These are phyloP conservation scores for Escallonia rubra DNA, from an alignment of 129 eudicot species.

Conservation along the genomic window DNA sequence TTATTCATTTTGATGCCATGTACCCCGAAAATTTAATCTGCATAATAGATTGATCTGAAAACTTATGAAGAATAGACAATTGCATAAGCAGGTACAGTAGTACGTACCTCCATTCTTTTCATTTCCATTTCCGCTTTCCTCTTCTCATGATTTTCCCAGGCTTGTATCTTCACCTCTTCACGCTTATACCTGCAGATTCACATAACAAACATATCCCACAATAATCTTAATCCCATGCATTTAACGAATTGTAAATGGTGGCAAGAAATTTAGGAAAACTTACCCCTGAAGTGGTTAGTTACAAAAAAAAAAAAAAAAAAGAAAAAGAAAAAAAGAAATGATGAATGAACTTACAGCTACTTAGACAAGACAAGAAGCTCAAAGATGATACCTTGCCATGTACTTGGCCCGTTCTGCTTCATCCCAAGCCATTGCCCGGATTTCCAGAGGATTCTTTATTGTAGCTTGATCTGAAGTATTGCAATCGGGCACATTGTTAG, in stretches of 20 bases:
- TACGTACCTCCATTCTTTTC: constrained; percentile 77
- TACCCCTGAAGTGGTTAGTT: background rate
- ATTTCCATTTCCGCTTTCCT: constrained; percentile 93
- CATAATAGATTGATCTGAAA: too few relatives aligned
- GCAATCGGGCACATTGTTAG: constrained; percentile 23
- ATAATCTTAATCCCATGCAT: background rate
- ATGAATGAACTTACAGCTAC: background rate
- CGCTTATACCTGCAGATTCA: constrained; percentile 60
- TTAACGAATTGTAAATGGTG: too few relatives aligned
- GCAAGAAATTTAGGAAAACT: background rate
- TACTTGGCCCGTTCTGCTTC: constrained; percentile 92
- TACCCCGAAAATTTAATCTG: too few relatives aligned
- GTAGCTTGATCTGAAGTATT: constrained; percentile 21
- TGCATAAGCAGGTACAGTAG: background rate
- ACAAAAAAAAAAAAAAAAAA: background rate
- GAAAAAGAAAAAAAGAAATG: background rate
- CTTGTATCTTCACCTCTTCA: constrained; percentile 91
- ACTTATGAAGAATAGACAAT: background rate
- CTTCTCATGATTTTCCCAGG: constrained; percentile 96
- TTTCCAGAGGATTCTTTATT: constrained; percentile 59
- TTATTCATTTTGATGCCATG: too few relatives aligned
- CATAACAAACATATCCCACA: background rate
- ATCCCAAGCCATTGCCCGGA: constrained; percentile 91
- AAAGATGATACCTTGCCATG: constrained; percentile 67
- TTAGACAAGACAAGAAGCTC: background rate